Conservation (phyloP, 805 yeast genomes). For the Kuraishia molischiana region DNA sequence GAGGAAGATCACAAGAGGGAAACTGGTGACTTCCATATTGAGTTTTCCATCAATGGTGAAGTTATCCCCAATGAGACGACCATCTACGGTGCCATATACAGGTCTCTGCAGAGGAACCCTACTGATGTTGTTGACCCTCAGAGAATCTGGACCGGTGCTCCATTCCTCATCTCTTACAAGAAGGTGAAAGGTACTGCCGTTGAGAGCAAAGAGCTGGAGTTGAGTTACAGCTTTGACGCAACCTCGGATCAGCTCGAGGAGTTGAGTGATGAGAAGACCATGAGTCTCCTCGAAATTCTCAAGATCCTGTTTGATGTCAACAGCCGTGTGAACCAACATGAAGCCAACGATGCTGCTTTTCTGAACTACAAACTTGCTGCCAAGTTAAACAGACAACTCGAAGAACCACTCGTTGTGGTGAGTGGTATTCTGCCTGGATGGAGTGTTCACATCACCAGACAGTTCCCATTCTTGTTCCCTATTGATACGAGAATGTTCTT, state of each 20-base stretch:
- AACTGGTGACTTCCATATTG: conserved; percentile 30
- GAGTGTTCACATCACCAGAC: conserved; percentile 65
- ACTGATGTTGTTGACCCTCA: conserved; percentile 32
- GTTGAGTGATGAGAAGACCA: conserved; percentile 22
- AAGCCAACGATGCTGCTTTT: conserved; percentile 28
- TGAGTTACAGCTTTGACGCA: conserved; percentile 18
- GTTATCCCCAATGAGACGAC: conserved; percentile 57
- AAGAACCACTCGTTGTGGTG: conserved; percentile 82
- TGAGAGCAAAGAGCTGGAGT: conserved; percentile 15
- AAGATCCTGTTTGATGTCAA: conserved; percentile 35
- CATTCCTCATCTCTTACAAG: conserved; percentile 42
- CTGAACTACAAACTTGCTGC: conserved; percentile 77
- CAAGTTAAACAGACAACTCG: conserved; percentile 76
- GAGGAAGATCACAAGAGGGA: not conserved
- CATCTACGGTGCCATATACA: conserved; percentile 64
- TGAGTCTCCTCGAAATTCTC: conserved; percentile 35
- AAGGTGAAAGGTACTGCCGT: conserved; percentile 21
- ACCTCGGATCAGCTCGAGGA: conserved; percentile 17
- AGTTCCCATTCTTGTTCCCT: conserved; percentile 78
- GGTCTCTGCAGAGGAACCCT: conserved; percentile 29
- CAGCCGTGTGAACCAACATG: conserved; percentile 11
- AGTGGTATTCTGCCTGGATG: conserved; percentile 82
- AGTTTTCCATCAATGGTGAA: conserved; percentile 50
- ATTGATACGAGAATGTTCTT: conserved; percentile 70
- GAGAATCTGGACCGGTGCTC: conserved; percentile 45